Evolutionary conservation across 2,329 filamentous ascomycete genomes (phyloP).

Genomic region (Ascochyta pisi): DNA sequence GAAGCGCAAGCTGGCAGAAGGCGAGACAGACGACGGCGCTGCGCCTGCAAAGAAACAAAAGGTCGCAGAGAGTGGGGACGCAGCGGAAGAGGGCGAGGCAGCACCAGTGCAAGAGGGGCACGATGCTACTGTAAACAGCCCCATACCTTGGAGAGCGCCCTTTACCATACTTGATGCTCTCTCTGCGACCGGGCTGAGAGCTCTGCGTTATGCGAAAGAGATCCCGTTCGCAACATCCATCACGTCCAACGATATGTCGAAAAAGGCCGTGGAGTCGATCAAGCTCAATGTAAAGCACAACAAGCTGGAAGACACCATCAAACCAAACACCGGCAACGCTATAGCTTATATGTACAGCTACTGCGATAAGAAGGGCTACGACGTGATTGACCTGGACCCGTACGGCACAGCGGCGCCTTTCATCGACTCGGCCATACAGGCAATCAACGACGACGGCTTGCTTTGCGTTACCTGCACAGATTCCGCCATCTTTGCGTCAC

Average conservation of each 20-base stretch:
- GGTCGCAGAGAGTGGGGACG: constrained; percentile 24
- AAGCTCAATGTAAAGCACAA: constrained; percentile 86
- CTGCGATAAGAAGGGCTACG: constrained; percentile 69
- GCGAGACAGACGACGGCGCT: constrained; percentile 19
- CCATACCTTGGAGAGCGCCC: constrained; percentile 29
- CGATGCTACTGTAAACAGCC: constrained; percentile 14
- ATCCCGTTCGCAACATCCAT: constrained; percentile 82
- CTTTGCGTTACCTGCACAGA: constrained; percentile 97
- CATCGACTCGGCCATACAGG: constrained; percentile 87
- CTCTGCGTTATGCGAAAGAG: constrained; percentile 89
- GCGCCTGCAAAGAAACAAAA: constrained; percentile 37
- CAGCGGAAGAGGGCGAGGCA: constrained; percentile 11
- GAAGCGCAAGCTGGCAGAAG: constrained; percentile 37
- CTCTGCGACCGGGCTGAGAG: constrained; percentile 90
- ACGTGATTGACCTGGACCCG: constrained; percentile 95
- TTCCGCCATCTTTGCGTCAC: constrained; percentile 91
- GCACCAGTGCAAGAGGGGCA: constrained; percentile 2
- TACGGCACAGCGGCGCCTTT: constrained; percentile 95
- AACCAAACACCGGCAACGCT: constrained; percentile 79
- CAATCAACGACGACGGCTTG: constrained; percentile 85
- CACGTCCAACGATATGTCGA: constrained; percentile 88
- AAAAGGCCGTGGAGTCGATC: constrained; percentile 79
- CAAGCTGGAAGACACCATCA: constrained; percentile 72
- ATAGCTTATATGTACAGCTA: constrained; percentile 88
- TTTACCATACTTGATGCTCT: constrained; percentile 86